Percentiles rank a stretch among this genome's conserved stretches.
phyloP scores from a whole-genome alignment of 169 alveolate species.

The Amoebophrya sp. region DNA sequence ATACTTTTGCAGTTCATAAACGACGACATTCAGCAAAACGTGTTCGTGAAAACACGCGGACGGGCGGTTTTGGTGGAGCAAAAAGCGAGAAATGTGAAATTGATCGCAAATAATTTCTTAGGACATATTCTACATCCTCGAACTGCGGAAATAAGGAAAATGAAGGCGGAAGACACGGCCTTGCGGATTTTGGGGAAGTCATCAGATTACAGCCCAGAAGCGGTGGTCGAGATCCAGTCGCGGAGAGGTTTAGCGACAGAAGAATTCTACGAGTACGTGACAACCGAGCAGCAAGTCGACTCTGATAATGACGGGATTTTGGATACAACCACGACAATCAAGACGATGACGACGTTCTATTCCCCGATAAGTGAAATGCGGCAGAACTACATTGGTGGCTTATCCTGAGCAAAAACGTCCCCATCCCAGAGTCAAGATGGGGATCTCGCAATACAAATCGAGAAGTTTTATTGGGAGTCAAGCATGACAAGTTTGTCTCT shows the following conservation, averaged over 20 bases:
- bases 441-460: too few relatives aligned
- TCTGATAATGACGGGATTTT: neutral
- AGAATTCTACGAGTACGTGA: constrained; percentile 10
- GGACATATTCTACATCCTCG: neutral
- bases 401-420: too few relatives aligned
- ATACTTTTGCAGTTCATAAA: too few relatives aligned
- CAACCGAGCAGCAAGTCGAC: neutral
- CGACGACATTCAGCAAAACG: neutral
- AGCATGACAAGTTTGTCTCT: too few relatives aligned
- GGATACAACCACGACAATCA: neutral
- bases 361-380: neutral
- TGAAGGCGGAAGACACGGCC: neutral
- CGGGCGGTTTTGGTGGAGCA: neutral
- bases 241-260: neutral
- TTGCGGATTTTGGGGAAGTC: neutral
- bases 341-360: neutral
- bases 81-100: neutral
- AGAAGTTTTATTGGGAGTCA: too few relatives aligned
- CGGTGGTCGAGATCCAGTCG: neutral
- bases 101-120: neutral
- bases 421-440: too few relatives aligned
- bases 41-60: neutral
- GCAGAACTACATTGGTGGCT: neutral
- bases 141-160: neutral
- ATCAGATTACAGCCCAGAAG: neutral